A percentile compares a stretch with the other conserved stretches of the same genome.
phyloP scores from a whole-genome alignment of 768 basidiomycete species.

The Boletus pseudopeckii region DNA sequence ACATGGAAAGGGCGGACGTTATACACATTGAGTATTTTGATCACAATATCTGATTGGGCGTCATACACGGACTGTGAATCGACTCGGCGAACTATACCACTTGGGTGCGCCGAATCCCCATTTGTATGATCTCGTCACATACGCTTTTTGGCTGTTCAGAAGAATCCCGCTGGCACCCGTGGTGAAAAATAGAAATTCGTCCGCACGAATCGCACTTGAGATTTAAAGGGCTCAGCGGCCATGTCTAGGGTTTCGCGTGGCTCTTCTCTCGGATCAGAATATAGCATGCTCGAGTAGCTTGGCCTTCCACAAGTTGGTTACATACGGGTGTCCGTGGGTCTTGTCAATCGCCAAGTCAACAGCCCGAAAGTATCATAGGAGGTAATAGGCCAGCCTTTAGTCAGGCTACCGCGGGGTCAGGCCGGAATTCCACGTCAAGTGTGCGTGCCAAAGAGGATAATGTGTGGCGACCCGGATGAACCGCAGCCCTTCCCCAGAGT shows the following conservation, averaged over 20 bases:
- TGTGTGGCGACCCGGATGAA: slow-evolving; percentile 11
- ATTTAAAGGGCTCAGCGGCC: slow-evolving; percentile 20
- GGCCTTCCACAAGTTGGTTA: slow-evolving; percentile 8
- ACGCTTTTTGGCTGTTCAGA: slow-evolving; percentile 13
- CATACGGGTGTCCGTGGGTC: slow-evolving; percentile 22
- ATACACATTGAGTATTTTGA: slow-evolving; percentile 22
- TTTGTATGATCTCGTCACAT: slow-evolving; percentile 23
- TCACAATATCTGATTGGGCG: slow-evolving; percentile 20
- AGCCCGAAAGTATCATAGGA: slow-evolving; percentile 10
- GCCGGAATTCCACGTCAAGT: slow-evolving; percentile 18
- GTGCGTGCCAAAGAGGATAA: slow-evolving; percentile 16
- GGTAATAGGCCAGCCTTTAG: slow-evolving; percentile 18
- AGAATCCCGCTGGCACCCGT: slow-evolving; percentile 20
- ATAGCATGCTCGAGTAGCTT: slow-evolving; percentile 7
- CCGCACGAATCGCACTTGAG: slow-evolving; percentile 26
- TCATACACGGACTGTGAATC: slow-evolving; percentile 15
- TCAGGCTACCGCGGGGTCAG: slow-evolving; percentile 13
- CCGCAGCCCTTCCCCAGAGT: slow-evolving; percentile 10
- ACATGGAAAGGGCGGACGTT: slow-evolving; percentile 19
- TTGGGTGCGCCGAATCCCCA: slow-evolving; percentile 24
- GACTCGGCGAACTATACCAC: slow-evolving; percentile 19
- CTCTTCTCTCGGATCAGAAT: slow-evolving; percentile 19
- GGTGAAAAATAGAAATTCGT: slow-evolving; percentile 18
- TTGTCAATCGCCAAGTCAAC: slow-evolving; percentile 28
- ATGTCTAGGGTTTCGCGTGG: slow-evolving; percentile 22